Evolutionary conservation across 305 asterid genomes (phyloP), one percentile per base, ranked within the genome.

Genomic region (Rubia peregrina): DNA sequence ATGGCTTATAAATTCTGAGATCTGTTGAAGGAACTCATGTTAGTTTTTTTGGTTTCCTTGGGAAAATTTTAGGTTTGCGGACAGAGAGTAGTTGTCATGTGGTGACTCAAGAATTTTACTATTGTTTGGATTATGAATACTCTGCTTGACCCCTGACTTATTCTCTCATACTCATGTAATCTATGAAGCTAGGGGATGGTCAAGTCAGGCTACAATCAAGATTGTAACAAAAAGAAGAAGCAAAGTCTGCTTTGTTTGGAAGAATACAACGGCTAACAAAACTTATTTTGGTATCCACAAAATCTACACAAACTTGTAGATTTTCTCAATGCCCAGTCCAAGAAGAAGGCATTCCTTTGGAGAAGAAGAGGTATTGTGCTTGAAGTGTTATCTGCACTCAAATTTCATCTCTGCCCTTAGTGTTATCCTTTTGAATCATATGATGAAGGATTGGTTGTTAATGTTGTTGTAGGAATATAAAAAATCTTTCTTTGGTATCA

Each of bases 311-410:
- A 67, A 79, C 98, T 46, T 78, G 96, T 61, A 90, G 92, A 86
- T 74, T 84, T 82, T 79, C 94, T 80, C 95, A 87, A 36, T 92
- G 86, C 67, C 73, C 46, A 91, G 94, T 73, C 85, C 65, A 51
- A 88, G 97, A 85, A 91, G 98, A 84, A 78, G 98, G 42, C 99
- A 95, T 84, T 95, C 99, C 76, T 95, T 95, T 74, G 99, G 97
- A 77, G 99, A 95, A 90, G 99, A 95, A 84, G 99, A 95, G 98
- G 99, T 95, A 14, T 59, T 72, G 9, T 74, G 46, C 61, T 59
- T 71, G 65, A 40, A 21, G 42, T 5, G 59, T 30, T 13, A 9
- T 61, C 22, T 21, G 24, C 42, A 40, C 55, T 61, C 41, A 6
- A 67, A 46, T 56, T 71, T 19, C 21, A 11, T 69, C 59, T 19